Evolutionary conservation across 495 filamentous ascomycete species (phyloP).

Genomic region (Filosporella fistucella): DNA sequence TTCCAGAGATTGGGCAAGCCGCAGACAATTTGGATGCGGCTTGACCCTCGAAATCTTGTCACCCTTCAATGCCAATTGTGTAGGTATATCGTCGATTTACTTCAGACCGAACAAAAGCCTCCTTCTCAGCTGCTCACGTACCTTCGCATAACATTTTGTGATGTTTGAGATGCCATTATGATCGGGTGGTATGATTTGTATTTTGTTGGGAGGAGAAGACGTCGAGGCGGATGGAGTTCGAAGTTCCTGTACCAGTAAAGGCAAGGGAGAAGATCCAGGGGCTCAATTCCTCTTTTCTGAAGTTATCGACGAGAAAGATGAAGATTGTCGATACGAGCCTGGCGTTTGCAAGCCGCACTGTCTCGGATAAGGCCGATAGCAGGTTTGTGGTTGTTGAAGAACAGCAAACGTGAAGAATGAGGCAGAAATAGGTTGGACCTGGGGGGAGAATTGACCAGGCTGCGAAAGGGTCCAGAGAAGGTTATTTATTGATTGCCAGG

Average conservation of each 20-base stretch:
- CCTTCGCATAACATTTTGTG: constrained; percentile 71
- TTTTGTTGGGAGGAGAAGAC: neutral
- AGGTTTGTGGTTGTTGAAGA: neutral
- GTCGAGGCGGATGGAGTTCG: neutral
- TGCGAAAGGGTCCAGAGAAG: too few relatives aligned
- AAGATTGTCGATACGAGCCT: constrained; percentile 18
- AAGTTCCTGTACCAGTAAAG: constrained; percentile 14
- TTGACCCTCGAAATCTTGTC: neutral
- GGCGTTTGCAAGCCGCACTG: constrained; percentile 8
- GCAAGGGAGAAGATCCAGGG: constrained; percentile 3
- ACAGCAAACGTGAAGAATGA: constrained; percentile 1
- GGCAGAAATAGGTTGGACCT: neutral
- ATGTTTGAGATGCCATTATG: constrained; percentile 42
- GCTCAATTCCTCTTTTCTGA: neutral
- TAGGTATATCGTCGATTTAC: neutral
- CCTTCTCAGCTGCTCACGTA: constrained; percentile 30
- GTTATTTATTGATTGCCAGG: too few relatives aligned
- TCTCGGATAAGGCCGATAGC: constrained; percentile 17
- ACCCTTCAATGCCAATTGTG: neutral
- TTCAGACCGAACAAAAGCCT: neutral
- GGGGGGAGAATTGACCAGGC: too few relatives aligned
- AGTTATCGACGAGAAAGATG: constrained; percentile 5
- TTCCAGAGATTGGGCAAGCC: neutral
- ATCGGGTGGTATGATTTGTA: constrained; percentile 3
- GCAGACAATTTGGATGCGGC: neutral